A percentile compares a stretch with the other conserved stretches of the same genome.
phyloP scores from a whole-genome alignment of 139 green algal species.

The Pseudopediastrum boryanum region DNA sequence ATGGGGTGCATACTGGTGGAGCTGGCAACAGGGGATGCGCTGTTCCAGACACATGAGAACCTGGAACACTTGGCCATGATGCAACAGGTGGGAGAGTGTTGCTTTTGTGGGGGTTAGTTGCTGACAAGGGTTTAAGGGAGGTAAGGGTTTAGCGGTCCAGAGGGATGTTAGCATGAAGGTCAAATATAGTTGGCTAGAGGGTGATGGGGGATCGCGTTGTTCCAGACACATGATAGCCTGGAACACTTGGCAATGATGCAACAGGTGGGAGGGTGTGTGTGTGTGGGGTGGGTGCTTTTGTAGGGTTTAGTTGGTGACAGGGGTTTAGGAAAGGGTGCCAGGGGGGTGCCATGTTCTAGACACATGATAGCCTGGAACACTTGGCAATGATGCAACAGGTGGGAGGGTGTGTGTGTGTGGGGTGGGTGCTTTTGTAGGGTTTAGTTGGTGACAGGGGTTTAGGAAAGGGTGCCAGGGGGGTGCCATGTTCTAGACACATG shows the following conservation, averaged over 20 bases:
- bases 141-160: neutral
- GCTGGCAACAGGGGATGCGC: constrained; percentile 77
- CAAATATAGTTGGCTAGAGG: neutral
- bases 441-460: no score
- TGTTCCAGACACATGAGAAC: constrained; percentile 95
- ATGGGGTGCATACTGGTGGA: constrained; percentile 97
- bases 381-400: no score
- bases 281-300: no score
- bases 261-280: neutral
- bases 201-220: neutral
- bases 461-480: no score
- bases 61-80: constrained; percentile 99
- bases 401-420: no score
- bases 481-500: no score
- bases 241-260: neutral
- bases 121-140: neutral
- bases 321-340: no score
- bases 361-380: no score
- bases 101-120: neutral
- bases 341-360: no score
- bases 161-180: neutral
- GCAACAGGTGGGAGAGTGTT: constrained; percentile 59
- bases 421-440: no score
- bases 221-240: neutral
- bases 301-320: no score